Percentiles rank a stretch among this genome's conserved stretches.
phyloP scores from a whole-genome alignment of 2,329 filamentous ascomycete genomes.

The Emydomyces testavorans region DNA sequence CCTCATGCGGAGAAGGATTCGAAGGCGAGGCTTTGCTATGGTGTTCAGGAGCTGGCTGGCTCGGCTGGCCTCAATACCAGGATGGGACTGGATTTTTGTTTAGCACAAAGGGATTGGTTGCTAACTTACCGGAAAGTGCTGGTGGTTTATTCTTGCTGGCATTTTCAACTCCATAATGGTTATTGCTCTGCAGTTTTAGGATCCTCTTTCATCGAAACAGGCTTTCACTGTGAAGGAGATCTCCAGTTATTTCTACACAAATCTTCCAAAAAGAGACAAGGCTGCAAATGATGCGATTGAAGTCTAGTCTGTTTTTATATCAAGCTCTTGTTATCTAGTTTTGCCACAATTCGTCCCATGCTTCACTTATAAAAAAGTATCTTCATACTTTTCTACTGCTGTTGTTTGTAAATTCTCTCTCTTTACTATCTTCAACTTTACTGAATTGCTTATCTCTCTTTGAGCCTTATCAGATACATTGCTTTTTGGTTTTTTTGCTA shows the following conservation, averaged over 20 bases:
- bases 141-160: too few relatives aligned
- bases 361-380: background rate
- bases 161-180: too few relatives aligned
- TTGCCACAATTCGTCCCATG: background rate
- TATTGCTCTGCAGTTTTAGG: background rate
- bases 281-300: conserved; percentile 1
- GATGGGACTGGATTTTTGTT: too few relatives aligned
- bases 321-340: background rate
- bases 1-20: too few relatives aligned
- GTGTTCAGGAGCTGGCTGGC: too few relatives aligned
- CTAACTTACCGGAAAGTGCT: too few relatives aligned
- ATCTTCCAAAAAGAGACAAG: background rate
- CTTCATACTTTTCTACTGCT: background rate
- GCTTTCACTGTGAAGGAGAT: background rate
- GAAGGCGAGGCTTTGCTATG: too few relatives aligned
- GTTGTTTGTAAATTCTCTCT: background rate
- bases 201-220: background rate
- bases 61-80: too few relatives aligned
- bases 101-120: too few relatives aligned
- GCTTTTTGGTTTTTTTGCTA: background rate
- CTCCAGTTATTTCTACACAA: background rate
- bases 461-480: background rate
- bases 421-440: background rate
- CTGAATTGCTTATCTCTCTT: background rate
- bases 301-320: conserved; percentile 3